Base-by-base conservation (phyloP, 768 basidiomycete genomes). In the Xerocomellus chrysenteron region DNA sequence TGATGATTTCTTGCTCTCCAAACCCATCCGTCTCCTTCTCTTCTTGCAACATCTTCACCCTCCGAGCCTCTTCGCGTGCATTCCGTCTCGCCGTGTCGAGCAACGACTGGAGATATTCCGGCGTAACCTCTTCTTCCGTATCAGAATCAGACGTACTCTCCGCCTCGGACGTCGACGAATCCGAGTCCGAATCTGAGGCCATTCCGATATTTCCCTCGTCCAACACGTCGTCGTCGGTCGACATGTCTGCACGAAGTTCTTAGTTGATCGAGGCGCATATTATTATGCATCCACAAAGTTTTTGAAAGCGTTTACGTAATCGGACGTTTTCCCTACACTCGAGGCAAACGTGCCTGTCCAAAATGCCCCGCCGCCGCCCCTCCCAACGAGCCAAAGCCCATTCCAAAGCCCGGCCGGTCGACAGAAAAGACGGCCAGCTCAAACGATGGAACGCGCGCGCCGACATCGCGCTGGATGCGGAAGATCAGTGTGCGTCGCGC, bases 381-480 rank as follows among this genome's bases (percentile, higher is more conserved):
- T 57, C 72, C 69, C 52, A 72, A 69, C 50, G 77, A 77, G 64
- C 65, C 65, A 64, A 71, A 66, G 43, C 55, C 49, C 67, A 39
- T 57, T 55, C 49, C 62, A 72, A 81, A 60, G 73, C 82, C 1
- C 81, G 82, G 28, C 73, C 78, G 12, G 64, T 82, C 5, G 75
- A 82, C 62, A 79, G 78, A 54, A 76, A 74, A 35, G 82, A 85
- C 47, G 72, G 76, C 26, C 82, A 73, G 60, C 64, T 90, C 12
- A 81, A 81, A 56, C 81, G 82, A 70, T 92, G 90, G 90, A 79
- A 89, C 57, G 84, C 77, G 35, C 60, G 73, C 24, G 76, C 78
- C 7, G 91, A 92, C 64, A 82, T 92, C 51, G 87, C 86, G 11
- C 66, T 88, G 59, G 89, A 92, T 62, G 87, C 85, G 62, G 88